phyloP scores from a whole-genome alignment of 1,139 yeast species.

The Spathaspora sp. region DNA sequence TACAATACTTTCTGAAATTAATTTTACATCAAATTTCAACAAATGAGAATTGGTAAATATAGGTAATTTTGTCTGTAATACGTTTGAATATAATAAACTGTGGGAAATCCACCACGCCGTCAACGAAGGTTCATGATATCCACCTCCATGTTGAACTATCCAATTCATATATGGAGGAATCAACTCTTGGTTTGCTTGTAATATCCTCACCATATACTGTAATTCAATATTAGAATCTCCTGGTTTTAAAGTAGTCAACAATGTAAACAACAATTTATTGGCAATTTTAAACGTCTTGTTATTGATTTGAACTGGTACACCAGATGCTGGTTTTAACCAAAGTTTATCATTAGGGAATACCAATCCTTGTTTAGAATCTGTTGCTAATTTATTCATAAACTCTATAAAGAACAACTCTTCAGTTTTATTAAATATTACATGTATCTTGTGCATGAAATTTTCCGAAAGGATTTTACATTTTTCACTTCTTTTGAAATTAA shows the following conservation, averaged over 20 bases:
- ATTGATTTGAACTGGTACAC: constrained; percentile 37
- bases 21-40: constrained; percentile 17
- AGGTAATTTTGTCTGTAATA: constrained; percentile 58
- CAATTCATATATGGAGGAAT: constrained; percentile 69
- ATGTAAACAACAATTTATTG: constrained; percentile 65
- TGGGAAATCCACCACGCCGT: constrained; percentile 84
- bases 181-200: constrained; percentile 63
- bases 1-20: constrained; percentile 53
- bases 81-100: constrained; percentile 58
- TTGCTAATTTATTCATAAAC: constrained; percentile 51
- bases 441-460: constrained; percentile 61
- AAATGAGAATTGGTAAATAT: constrained; percentile 12
- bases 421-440: constrained; percentile 47
- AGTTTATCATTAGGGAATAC: constrained; percentile 59
- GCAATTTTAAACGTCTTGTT: constrained; percentile 54
- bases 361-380: constrained; percentile 60
- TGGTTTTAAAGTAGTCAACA: constrained; percentile 70
- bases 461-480: constrained; percentile 81
- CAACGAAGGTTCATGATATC: constrained; percentile 67
- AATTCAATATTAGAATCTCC: constrained; percentile 73
- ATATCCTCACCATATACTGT: constrained; percentile 51
- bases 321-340: constrained; percentile 38
- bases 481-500: constrained; percentile 61
- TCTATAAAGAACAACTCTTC: constrained; percentile 37
- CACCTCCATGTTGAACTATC: constrained; percentile 53